phyloP scores from a whole-genome alignment of 108 stramenopile species.

The Skeletonema tropicum region DNA sequence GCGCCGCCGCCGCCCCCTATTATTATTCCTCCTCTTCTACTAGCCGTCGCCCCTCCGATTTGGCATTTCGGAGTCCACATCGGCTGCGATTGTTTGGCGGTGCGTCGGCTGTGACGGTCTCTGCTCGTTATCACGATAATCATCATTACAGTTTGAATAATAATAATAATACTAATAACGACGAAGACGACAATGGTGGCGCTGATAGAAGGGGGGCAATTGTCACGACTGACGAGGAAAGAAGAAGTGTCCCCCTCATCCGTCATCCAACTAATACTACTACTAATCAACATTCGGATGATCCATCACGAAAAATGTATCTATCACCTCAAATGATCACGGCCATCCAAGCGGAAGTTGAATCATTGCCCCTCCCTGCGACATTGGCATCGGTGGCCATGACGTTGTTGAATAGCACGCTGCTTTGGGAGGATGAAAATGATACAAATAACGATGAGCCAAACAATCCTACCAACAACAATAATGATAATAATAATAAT shows the following conservation, averaged over 20 bases:
- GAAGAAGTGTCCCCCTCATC: background rate
- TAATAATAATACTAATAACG: too few relatives aligned
- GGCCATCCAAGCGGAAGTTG: constrained; percentile 21
- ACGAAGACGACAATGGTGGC: background rate
- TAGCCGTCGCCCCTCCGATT: background rate
- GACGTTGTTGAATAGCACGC: constrained; percentile 2
- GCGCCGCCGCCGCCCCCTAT: background rate
- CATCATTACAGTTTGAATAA: too few relatives aligned
- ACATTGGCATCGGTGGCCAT: constrained; percentile 23
- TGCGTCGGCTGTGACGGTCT: background rate
- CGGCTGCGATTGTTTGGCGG: background rate
- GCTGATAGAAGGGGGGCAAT: background rate
- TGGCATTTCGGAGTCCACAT: background rate
- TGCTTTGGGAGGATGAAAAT: constrained; percentile 6
- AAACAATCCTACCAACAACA: too few relatives aligned
- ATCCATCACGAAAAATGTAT: constrained; percentile 6
- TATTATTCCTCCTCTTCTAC: background rate
- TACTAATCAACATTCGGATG: too few relatives aligned
- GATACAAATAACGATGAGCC: background rate
- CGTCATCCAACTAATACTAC: background rate
- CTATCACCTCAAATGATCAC: constrained; percentile 9
- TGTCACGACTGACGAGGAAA: background rate
- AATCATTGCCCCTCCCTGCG: constrained; percentile 31
- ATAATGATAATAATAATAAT: background rate
- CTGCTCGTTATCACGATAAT: background rate